Evolutionary conservation across 139 green algal species (phyloP).

Genomic region (Trebouxia sp.): DNA sequence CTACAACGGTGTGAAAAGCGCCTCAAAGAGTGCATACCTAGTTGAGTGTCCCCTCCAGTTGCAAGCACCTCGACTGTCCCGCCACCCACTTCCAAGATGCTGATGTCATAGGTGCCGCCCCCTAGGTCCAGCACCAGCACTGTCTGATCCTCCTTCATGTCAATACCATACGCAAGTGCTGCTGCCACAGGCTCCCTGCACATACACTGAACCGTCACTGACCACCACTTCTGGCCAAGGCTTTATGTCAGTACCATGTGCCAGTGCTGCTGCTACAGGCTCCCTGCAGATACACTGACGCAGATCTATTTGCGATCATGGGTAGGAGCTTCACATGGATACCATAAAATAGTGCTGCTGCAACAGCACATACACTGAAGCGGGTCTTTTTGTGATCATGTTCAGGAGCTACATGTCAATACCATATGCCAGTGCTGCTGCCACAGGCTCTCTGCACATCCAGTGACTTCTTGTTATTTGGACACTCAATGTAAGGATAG

Average conservation of each 20-base stretch:
- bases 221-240: slow-evolving; percentile 83
- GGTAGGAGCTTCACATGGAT: too few species aligned
- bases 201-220: slow-evolving; percentile 63
- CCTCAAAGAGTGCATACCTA: slow-evolving; percentile 45
- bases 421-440: slow-evolving; percentile 86
- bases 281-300: slow-evolving; percentile 71
- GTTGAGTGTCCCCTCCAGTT: slow-evolving; percentile 80
- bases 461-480: too few species aligned
- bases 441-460: slow-evolving; percentile 76
- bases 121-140: slow-evolving; percentile 92
- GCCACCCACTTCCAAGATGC: slow-evolving; percentile 81
- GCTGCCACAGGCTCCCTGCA: slow-evolving; percentile 83
- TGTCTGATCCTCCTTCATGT: slow-evolving; percentile 74
- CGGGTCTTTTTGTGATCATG: too few species aligned
- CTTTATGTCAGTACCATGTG: slow-evolving; percentile 72
- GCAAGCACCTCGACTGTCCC: slow-evolving; percentile 86
- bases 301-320: too few species aligned
- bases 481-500: too few species aligned
- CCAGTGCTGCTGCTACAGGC: slow-evolving; percentile 47
- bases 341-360: too few species aligned
- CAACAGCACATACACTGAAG: too few species aligned
- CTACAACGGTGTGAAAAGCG: too few species aligned
- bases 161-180: slow-evolving; percentile 86
- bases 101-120: slow-evolving; percentile 89
- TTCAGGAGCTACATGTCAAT: too few species aligned